phyloP scores from a whole-genome alignment of 495 filamentous ascomycete genomes.

The Talaromyces trachyspermus region DNA sequence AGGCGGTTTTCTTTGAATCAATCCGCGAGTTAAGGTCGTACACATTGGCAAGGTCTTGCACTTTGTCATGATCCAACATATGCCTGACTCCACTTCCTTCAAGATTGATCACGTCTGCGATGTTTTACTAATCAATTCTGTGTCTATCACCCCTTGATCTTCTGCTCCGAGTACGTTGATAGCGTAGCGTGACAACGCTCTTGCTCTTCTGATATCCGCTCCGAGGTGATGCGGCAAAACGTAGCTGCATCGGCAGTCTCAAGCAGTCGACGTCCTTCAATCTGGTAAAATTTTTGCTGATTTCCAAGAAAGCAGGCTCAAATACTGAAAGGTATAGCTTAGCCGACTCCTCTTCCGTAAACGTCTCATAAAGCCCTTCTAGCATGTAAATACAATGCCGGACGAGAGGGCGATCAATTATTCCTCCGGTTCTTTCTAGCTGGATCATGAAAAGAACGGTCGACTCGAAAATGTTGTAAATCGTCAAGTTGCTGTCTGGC shows the following conservation, averaged over 20 bases:
- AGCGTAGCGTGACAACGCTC: slow-evolving; percentile 76
- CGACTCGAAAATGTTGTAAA: slow-evolving; percentile 66
- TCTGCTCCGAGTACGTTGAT: slow-evolving; percentile 57
- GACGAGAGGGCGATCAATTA: slow-evolving; percentile 76
- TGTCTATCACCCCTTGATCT: slow-evolving; percentile 74
- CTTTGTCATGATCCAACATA: slow-evolving; percentile 87
- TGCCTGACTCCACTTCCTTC: slow-evolving; percentile 73
- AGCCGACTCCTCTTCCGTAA: slow-evolving; percentile 57
- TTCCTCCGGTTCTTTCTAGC: slow-evolving; percentile 84
- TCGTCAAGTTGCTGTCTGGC: slow-evolving; percentile 33
- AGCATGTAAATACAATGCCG: slow-evolving; percentile 85
- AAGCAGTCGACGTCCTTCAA: slow-evolving; percentile 66
- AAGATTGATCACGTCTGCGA: slow-evolving; percentile 74
- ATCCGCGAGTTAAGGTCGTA: slow-evolving; percentile 73
- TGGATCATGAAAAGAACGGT: slow-evolving; percentile 87
- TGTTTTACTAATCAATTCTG: slow-evolving; percentile 69
- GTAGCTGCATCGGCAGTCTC: slow-evolving; percentile 70
- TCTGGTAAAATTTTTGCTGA: slow-evolving; percentile 67
- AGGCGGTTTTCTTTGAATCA: slow-evolving; percentile 61
- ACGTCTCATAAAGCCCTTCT: slow-evolving; percentile 77
- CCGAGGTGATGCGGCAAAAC: slow-evolving; percentile 72
- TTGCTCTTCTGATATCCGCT: slow-evolving; percentile 70
- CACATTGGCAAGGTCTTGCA: slow-evolving; percentile 67
- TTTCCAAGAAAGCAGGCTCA: slow-evolving; percentile 66
- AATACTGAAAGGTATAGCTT: slow-evolving; percentile 83